Percentiles rank a stretch among this genome's conserved stretches.
Evolutionary conservation across 139 green algal species (phyloP).

Genomic region (Coelastrella sp.): DNA sequence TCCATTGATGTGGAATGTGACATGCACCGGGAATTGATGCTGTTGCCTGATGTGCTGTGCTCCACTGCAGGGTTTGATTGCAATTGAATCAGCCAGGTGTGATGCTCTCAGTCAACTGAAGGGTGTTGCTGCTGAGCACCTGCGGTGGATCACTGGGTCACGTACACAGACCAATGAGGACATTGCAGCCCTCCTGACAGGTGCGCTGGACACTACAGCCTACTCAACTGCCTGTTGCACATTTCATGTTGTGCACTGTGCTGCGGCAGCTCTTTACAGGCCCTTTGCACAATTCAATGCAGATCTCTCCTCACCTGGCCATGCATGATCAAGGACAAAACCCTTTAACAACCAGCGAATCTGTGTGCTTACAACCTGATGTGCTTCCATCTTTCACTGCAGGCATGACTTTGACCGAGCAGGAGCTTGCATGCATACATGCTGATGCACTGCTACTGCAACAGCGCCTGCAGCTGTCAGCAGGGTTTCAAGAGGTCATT

Average conservation of each 20-base stretch:
- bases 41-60: no score
- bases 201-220: background rate
- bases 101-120: conserved; percentile 44
- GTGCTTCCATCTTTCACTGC: background rate
- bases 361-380: background rate
- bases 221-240: background rate
- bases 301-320: background rate
- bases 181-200: conserved; percentile 42
- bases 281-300: background rate
- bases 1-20: no score
- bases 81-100: conserved; percentile 45
- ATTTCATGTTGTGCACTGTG: no score
- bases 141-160: conserved; percentile 67
- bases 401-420: conserved; percentile 67
- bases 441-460: conserved; percentile 64
- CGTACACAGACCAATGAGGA: conserved; percentile 58
- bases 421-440: conserved; percentile 74
- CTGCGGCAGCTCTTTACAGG: background rate
- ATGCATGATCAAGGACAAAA: background rate
- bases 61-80: conserved; percentile 32
- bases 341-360: background rate
- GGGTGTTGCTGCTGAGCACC: conserved; percentile 52
- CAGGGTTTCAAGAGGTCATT: conserved; percentile 55
- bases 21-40: no score
- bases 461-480: conserved; percentile 65